Percentiles rank a stretch among this genome's conserved stretches.
These are phyloP conservation scores for Purpureocillium takamizusanense DNA, from an alignment of 2,329 filamentous ascomycete species.

Conservation along the genomic window DNA sequence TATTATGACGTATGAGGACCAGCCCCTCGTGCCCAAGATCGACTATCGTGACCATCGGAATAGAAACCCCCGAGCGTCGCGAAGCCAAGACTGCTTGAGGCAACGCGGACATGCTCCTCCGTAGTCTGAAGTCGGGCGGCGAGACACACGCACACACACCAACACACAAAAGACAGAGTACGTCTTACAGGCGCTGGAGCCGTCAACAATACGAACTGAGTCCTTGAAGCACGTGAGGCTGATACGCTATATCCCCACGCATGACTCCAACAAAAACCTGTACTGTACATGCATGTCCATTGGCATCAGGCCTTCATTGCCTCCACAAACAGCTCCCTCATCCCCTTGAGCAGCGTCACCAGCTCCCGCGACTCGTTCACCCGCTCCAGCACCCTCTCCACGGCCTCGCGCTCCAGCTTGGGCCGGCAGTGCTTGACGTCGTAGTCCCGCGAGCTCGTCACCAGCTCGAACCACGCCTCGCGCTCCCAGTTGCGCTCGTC, in stretches of 20 bases:
- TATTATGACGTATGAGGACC: too few relatives aligned
- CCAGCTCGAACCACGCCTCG: conserved; percentile 90
- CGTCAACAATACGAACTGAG: too few relatives aligned
- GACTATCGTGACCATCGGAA: too few relatives aligned
- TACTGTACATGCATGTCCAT: too few relatives aligned
- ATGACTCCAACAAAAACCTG: not conserved
- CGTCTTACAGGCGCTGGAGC: too few relatives aligned
- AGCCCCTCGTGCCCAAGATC: too few relatives aligned
- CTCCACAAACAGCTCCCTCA: conserved; percentile 70
- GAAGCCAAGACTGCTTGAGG: too few relatives aligned
- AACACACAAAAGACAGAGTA: too few relatives aligned
- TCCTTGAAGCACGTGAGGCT: not conserved
- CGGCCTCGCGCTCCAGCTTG: conserved; percentile 68
- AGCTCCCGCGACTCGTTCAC: conserved; percentile 76
- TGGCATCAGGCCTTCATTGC: conserved; percentile 49
- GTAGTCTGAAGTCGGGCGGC: too few relatives aligned
- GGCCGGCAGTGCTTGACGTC: conserved; percentile 74
- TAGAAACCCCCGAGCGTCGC: too few relatives aligned
- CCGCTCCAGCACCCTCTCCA: conserved; percentile 67
- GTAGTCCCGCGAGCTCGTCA: conserved; percentile 74
- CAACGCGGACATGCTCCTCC: too few relatives aligned
- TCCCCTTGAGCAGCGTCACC: conserved; percentile 65
- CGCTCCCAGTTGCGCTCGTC: conserved; percentile 80
- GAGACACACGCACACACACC: too few relatives aligned
- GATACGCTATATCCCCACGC: not conserved